Conservation (phyloP, 176 grass and related monocot species). For the Carex cristatella region DNA sequence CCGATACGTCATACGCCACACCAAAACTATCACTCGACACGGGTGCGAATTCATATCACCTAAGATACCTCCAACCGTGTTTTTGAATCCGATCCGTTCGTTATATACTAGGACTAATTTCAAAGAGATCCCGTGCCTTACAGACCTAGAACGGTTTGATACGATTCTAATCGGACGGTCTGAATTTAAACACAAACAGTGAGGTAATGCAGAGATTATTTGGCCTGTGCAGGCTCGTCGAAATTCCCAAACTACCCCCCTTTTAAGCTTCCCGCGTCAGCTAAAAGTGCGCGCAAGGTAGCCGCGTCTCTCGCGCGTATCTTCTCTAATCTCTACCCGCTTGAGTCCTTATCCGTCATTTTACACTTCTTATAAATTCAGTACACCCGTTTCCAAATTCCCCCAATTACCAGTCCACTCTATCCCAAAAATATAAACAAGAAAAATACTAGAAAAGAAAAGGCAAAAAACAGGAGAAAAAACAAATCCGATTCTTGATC, state of each 20-base stretch:
- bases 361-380: not conserved
- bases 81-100: too few relatives aligned
- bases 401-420: not conserved
- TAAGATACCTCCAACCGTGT: too few relatives aligned
- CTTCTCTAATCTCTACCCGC: not conserved
- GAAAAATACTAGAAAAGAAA: not conserved
- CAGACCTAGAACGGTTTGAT: too few relatives aligned
- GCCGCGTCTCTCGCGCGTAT: slow-evolving; percentile 10
- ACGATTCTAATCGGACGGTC: too few relatives aligned
- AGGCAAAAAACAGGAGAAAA: slow-evolving; percentile 31
- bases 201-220: too few relatives aligned
- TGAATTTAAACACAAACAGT: too few relatives aligned
- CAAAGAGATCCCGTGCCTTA: too few relatives aligned
- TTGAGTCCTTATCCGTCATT: slow-evolving; percentile 43
- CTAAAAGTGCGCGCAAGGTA: not conserved
- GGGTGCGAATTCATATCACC: too few relatives aligned
- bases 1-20: not conserved
- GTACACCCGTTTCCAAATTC: not conserved
- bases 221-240: not conserved
- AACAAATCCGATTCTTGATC: slow-evolving; percentile 21
- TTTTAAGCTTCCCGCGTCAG: not conserved
- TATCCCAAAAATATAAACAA: not conserved
- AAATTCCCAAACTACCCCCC: slow-evolving; percentile 23
- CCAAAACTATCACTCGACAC: not conserved
- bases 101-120: too few relatives aligned